Percentiles rank a stretch among this genome's conserved stretches.
Evolutionary conservation across 768 basidiomycete genomes (phyloP).

Genomic region (Mrakia gelida): DNA sequence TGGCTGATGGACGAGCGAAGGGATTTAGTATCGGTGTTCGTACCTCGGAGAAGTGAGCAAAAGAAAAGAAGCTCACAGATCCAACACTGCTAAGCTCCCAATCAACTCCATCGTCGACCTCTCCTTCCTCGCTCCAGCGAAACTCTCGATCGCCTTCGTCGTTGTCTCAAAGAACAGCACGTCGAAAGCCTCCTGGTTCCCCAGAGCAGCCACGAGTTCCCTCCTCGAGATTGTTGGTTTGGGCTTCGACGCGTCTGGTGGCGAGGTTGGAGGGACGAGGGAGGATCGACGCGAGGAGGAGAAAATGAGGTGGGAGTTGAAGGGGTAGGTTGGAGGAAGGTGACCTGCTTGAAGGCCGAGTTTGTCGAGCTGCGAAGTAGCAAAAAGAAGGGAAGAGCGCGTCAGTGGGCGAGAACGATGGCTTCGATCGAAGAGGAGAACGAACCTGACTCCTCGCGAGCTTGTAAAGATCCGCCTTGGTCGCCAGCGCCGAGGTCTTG

Average conservation of each 20-base stretch:
- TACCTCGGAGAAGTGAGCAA: background rate
- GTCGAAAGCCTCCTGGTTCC: slow-evolving; percentile 62
- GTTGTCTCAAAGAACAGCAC: slow-evolving; percentile 69
- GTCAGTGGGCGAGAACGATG: background rate
- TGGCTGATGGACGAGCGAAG: slow-evolving; percentile 22
- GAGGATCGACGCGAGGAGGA: slow-evolving; percentile 34
- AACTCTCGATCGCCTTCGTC: slow-evolving; percentile 73
- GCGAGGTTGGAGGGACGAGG: slow-evolving; percentile 25
- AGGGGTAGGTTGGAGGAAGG: slow-evolving; percentile 68
- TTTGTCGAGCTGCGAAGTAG: slow-evolving; percentile 66
- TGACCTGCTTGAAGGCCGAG: slow-evolving; percentile 71
- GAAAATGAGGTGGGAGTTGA: slow-evolving; percentile 53
- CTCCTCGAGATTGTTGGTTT: slow-evolving; percentile 54
- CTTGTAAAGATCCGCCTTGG: slow-evolving; percentile 82
- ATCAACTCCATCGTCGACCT: slow-evolving; percentile 67
- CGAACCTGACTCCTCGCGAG: slow-evolving; percentile 80
- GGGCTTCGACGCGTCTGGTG: slow-evolving; percentile 36
- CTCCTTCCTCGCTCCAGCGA: slow-evolving; percentile 79
- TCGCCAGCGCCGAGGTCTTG: slow-evolving; percentile 56
- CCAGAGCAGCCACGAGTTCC: slow-evolving; percentile 59
- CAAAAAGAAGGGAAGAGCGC: background rate
- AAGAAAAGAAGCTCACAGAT: slow-evolving; percentile 59
- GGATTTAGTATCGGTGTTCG: no score
- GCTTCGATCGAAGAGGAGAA: slow-evolving; percentile 23
- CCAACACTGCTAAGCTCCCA: slow-evolving; percentile 79